Conservation (phyloP, 805 yeast genomes). For the Clavispora santaluciae region DNA sequence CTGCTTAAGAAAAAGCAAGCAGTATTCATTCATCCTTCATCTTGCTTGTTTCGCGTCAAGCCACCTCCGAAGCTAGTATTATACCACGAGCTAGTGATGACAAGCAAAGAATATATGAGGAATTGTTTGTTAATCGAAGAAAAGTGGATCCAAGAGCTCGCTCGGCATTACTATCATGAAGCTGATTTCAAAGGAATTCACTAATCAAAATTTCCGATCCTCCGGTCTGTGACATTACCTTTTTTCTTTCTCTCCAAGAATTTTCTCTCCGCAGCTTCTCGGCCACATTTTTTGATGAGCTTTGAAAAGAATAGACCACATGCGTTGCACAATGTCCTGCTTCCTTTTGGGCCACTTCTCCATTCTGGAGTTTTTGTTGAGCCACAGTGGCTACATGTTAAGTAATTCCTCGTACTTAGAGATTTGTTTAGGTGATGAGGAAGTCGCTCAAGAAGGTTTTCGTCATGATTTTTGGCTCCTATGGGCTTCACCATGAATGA, state of each 20-base stretch:
- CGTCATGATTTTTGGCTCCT: slow-evolving; percentile 1
- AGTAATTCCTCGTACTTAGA: slow-evolving; percentile 1
- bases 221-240: background rate
- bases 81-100: slow-evolving; percentile 78
- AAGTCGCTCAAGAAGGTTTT: background rate
- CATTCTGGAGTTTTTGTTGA: slow-evolving; percentile 18
- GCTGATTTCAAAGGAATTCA: slow-evolving; percentile 19
- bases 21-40: slow-evolving; percentile 85
- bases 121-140: slow-evolving; percentile 71
- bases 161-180: slow-evolving; percentile 52
- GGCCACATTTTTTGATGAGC: slow-evolving; percentile 9
- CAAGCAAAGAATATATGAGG: slow-evolving; percentile 86
- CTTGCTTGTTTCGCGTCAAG: slow-evolving; percentile 55
- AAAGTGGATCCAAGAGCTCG: slow-evolving; percentile 67
- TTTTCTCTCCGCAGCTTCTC: slow-evolving; percentile 1
- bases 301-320: slow-evolving; percentile 18
- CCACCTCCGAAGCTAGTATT: slow-evolving; percentile 74
- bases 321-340: slow-evolving; percentile 17
- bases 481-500: slow-evolving; percentile 6
- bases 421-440: slow-evolving; percentile 5
- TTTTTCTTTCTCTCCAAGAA: slow-evolving; percentile 1
- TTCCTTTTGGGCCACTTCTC: slow-evolving; percentile 18
- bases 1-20: slow-evolving; percentile 62
- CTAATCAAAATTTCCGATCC: background rate
- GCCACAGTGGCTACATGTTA: slow-evolving; percentile 16